Base-by-base conservation (phyloP, 2,329 filamentous ascomycete genomes). In the Epichloe typhina region DNA sequence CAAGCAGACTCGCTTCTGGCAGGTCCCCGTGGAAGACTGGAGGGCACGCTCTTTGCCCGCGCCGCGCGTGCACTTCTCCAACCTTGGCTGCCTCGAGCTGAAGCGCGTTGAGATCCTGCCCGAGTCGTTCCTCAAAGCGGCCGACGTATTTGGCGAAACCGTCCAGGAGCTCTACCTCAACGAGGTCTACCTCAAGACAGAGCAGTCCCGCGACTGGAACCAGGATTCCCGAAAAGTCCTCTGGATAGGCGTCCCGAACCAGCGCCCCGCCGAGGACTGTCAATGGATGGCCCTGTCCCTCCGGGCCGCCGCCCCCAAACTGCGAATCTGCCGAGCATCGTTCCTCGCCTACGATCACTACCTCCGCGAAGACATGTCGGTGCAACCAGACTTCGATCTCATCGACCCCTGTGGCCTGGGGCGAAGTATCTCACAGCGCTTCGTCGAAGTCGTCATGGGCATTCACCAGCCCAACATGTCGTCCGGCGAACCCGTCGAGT, bases 231-330 rank as follows among this genome's bases (percentile, higher is more conserved):
- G 59, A 47, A 62, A 66, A 52, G 59, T 65, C 5, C 64, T 74
- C 19, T 75, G 72, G 72, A 60, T 74, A 45, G 72, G 72, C 13
- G 46, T 72, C 9, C 71, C 71, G 6, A 73, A 73, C 52, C 58
- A 64, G 37, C 63, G 64, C 0, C 71, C 71, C 0, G 54, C 54
- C 4, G 57, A 61, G 13, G 61, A 68, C 36, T 63, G 66, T 48
- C 55, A 58, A 15, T 74, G 71, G 72, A 61, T 74, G 26, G 72
- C 72, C 37, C 69, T 68, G 57, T 58, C 60, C 2, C 51, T 75
- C 49, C 68, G 71, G 44, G 61, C 64, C 46, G 59, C 62, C 13
- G 50, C 63, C 15, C 61, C 63, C 2, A 57, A 63, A 3, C 61
- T 75, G 31, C 64, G 64, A 39, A 60, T 69, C 43, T 73, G 70